A percentile compares a stretch with the other conserved stretches of the same genome.
Conservation (phyloP, 306 rosid species). For the Medicago truncatula region MtrunA17r5.0-ANR NC_053042.1:9529001-9529500, state of each 20-base stretch:
- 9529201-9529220: slow-evolving; percentile 29
- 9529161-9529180: slow-evolving; percentile 36
- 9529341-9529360: slow-evolving; percentile 46
- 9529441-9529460: slow-evolving; percentile 36
- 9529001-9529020: slow-evolving; percentile 31
- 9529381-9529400: slow-evolving; percentile 42
- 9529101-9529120: slow-evolving; percentile 40
- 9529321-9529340: slow-evolving; percentile 51
- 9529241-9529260: slow-evolving; percentile 42
- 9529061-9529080: slow-evolving; percentile 28
- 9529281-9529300: slow-evolving; percentile 39
- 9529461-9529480: slow-evolving; percentile 42
- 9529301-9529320: slow-evolving; percentile 49
- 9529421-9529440: slow-evolving; percentile 46
- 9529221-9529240: slow-evolving; percentile 45
- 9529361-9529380: slow-evolving; percentile 37
- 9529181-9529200: not conserved
- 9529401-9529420: slow-evolving; percentile 51
- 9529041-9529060: slow-evolving; percentile 31
- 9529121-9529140: slow-evolving; percentile 25
- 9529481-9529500: slow-evolving; percentile 41
- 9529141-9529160: slow-evolving; percentile 38
- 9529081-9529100: slow-evolving; percentile 44
- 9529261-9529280: slow-evolving; percentile 45
- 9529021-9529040: slow-evolving; percentile 36